Base-by-base conservation (phyloP, 177 flowering plant species). In the Telopea speciosissima region DNA sequence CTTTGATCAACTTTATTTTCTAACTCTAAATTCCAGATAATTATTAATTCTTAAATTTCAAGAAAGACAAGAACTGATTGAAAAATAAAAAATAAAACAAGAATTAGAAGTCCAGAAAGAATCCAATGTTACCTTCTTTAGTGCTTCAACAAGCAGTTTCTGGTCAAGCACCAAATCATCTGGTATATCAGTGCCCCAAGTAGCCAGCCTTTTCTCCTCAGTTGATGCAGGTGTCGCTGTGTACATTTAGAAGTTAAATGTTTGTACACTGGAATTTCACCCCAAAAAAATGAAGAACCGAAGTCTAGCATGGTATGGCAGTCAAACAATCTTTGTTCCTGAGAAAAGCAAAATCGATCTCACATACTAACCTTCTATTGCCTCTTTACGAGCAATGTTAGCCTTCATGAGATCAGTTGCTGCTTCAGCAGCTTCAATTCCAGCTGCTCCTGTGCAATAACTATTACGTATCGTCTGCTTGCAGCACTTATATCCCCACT, bases 111-210 rank as follows among this genome's bases (percentile, higher is more conserved):
- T 14, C 1, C 10, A 62, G 44, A 6, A 8, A 36, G 40, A 36
- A 36, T 5, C 22, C 19, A 16, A 24, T 24, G 3, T 52, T 60
- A 91, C 98, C 97, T 90, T 94, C 73, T 86, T 85, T 28, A 92
- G 89, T 24, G 97, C 84, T 65, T 90, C 89, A n/a, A 83, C 64
- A 62, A 94, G 88, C 60, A 76, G 69, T 25, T 88, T 87, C 73
- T 87, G 75, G 65, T 94, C 97, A 25, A 94, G 76, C 72, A 86
- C 90, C 83, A 89, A 73, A 72, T 88, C 97, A 23, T 89, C 93
- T 0, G 97, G 91, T 5, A 90, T 83, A 59, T 94, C 99, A 62
- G 92, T 82, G 68, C 97, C 97, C 97, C 97, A 94, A 26, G 90
- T 85, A 45, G 93, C 99, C 61, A 80, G 84, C 67, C 75, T 84